phyloP scores from a whole-genome alignment of 768 basidiomycete genomes.

The Rhizopogon salebrosus region DNA sequence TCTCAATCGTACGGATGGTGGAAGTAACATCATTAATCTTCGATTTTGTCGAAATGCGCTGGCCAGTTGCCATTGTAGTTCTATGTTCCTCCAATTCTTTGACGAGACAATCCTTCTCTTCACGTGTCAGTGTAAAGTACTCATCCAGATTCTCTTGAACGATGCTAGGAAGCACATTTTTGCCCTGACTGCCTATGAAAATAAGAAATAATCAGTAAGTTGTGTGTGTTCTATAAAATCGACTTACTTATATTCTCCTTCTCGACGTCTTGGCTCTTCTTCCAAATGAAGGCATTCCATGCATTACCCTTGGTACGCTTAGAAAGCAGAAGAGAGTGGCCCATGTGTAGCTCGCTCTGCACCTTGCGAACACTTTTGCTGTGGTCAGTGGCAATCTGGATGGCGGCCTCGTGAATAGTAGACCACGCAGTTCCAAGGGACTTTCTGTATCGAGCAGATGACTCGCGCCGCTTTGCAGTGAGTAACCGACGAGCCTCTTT shows the following conservation, averaged over 20 bases:
- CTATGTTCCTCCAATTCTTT: neutral
- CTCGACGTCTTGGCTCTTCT: neutral
- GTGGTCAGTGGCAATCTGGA: conserved; percentile 2
- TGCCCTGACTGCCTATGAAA: neutral
- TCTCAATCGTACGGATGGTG: conserved; percentile 1
- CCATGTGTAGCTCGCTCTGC: conserved; percentile 5
- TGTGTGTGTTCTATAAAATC: too few relatives aligned
- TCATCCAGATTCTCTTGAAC: neutral
- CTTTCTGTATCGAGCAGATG: too few relatives aligned
- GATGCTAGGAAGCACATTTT: neutral
- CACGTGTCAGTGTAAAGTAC: neutral
- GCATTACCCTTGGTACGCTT: conserved; percentile 1
- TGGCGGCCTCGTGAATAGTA: neutral
- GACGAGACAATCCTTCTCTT: neutral
- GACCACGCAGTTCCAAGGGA: conserved; percentile 1
- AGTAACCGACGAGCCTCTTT: neutral
- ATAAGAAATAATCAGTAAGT: neutral
- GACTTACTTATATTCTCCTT: neutral
- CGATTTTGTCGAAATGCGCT: conserved; percentile 1
- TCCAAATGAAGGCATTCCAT: conserved; percentile 8
- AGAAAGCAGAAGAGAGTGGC: neutral
- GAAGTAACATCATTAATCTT: conserved; percentile 6
- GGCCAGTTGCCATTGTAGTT: neutral
- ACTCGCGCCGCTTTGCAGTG: too few relatives aligned
- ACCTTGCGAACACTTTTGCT: conserved; percentile 1